Base-by-base conservation (phyloP, 495 filamentous ascomycete genomes). In the Hyaloscypha hepaticicola region DNA sequence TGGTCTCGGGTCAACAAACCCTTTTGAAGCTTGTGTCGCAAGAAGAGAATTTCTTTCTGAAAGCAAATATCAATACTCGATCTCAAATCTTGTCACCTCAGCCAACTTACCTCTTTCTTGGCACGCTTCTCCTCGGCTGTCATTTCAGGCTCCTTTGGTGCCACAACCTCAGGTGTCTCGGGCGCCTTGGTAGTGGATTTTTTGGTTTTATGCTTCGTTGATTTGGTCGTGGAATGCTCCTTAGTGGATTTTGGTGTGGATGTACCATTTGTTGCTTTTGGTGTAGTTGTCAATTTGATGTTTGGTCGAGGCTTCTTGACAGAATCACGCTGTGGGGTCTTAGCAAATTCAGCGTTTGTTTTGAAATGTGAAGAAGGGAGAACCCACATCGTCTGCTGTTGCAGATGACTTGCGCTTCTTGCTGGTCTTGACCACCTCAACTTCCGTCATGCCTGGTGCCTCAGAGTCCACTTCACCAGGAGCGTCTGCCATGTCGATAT, bases 1-100 rank as follows among this genome's bases (percentile, higher is more conserved):
- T 87, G 83, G 63, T 96, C 92, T 21, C 89, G 83, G 19, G 88
- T 89, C 22, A 97, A 84, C 68, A 97, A 90, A 0, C 91, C 93
- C 72, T 93, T 93, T 73, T 97, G 93, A 24, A 97, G 87, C 73
- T 90, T 88, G 77, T 97, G 92, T 57, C 93, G 88, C 48, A 94
- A 81, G 77, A 91, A 96, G 5, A 96, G 78, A 24, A 96, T 90
- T 57, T 86, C 83, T 63, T 83, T 84, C 82, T 85, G 68, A 80
- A 19, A 29, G 22, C 26, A 45, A 4, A 25, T 41, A 19, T 65
- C 57, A 67, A 55, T 50, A 25, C 31, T 38, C 7, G 21, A 33
- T 11, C 38, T 51, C 6, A 11, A n/a, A n/a, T n/a, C 53, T 16
- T 24, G 11, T 38, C 4, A n/a, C 53, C 49, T 12, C 26, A 55